phyloP scores from a whole-genome alignment of 495 filamentous ascomycete genomes.

The Penicillium longicatenatum region DNA sequence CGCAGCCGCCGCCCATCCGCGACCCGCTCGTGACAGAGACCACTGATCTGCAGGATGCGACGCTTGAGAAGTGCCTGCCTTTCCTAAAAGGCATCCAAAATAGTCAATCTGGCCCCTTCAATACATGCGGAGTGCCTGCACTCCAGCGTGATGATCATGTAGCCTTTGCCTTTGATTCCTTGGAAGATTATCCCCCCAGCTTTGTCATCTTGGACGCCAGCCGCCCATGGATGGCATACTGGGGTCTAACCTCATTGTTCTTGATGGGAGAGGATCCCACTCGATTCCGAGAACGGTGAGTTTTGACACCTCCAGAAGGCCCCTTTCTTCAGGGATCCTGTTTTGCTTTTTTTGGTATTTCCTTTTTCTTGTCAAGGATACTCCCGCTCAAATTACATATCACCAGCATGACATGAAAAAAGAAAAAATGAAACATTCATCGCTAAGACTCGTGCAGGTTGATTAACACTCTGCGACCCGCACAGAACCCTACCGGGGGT shows the following conservation, averaged over 20 bases:
- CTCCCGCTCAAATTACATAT: not conserved
- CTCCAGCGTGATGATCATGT: constrained; percentile 72
- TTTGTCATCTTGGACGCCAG: constrained; percentile 77
- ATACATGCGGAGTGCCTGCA: constrained; percentile 69
- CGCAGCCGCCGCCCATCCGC: constrained; percentile 58
- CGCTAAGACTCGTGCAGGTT: constrained; percentile 46
- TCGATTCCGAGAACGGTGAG: constrained; percentile 64
- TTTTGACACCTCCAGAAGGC: constrained; percentile 8
- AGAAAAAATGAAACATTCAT: not conserved
- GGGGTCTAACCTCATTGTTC: constrained; percentile 73
- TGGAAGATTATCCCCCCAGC: constrained; percentile 63
- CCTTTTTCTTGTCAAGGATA: constrained; percentile 5
- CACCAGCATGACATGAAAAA: constrained; percentile 4
- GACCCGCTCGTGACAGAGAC: constrained; percentile 72
- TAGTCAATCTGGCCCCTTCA: constrained; percentile 52
- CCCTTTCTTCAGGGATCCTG: constrained; percentile 6
- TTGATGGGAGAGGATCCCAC: constrained; percentile 76
- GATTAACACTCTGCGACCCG: constrained; percentile 67
- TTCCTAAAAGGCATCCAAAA: constrained; percentile 54
- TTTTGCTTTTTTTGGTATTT: constrained; percentile 8
- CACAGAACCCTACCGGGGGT: constrained; percentile 82
- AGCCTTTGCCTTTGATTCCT: constrained; percentile 67
- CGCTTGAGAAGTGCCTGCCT: constrained; percentile 67
- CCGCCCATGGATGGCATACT: constrained; percentile 92
- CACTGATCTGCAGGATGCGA: constrained; percentile 65